Conservation (phyloP, 2,329 filamentous ascomycete genomes). For the Colletotrichum echinochloae region DNA sequence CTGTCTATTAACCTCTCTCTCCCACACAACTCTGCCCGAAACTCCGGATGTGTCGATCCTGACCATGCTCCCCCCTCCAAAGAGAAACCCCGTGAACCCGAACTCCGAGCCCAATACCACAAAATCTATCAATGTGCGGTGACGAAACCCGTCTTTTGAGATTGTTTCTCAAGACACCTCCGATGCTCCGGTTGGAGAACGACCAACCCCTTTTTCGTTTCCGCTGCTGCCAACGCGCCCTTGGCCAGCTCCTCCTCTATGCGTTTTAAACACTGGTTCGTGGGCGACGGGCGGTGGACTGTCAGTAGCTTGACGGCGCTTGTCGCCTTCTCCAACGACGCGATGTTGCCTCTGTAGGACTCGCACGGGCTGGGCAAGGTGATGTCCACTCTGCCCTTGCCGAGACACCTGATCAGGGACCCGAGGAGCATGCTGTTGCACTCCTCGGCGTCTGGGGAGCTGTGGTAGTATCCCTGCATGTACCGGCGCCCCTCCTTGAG, state of each 20-base stretch:
- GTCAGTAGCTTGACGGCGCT: conserved; percentile 36
- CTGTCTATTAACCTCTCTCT: too few species aligned
- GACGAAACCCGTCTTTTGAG: conserved; percentile 30
- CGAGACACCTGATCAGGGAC: conserved; percentile 27
- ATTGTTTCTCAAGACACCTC: conserved; percentile 25
- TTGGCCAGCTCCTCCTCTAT: conserved; percentile 37
- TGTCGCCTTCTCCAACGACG: conserved; percentile 23
- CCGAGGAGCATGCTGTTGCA: conserved; percentile 39
- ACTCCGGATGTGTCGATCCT: conserved; percentile 16
- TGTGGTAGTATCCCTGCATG: conserved; percentile 39
- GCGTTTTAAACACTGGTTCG: conserved; percentile 34
- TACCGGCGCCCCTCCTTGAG: conserved; percentile 37
- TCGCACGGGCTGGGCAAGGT: conserved; percentile 31
- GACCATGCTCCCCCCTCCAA: background rate
- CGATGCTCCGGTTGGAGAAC: conserved; percentile 28
- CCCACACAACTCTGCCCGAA: conserved; percentile 23
- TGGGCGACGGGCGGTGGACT: conserved; percentile 29
- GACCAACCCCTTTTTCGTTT: conserved; percentile 14
- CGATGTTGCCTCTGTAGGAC: conserved; percentile 23
- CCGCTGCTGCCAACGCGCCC: conserved; percentile 10
- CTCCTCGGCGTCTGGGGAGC: conserved; percentile 36
- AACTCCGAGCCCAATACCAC: background rate
- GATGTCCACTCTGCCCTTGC: conserved; percentile 34
- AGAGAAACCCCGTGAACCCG: background rate
- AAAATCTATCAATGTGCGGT: conserved; percentile 21